Conservation (phyloP, 257 asterid species). For the Solanum tarijense region DNA sequence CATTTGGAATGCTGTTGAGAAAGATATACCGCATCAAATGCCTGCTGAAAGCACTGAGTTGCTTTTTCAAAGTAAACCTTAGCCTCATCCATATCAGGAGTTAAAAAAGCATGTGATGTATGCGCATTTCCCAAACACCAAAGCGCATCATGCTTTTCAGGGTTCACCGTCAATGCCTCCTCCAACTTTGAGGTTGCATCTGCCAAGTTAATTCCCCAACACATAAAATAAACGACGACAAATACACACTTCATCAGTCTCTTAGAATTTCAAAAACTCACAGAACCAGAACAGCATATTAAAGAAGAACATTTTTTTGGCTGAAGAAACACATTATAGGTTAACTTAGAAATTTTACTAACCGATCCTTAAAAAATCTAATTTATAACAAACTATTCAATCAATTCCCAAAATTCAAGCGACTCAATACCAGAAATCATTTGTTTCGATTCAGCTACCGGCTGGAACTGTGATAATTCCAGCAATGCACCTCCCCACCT, state of each 20-base stretch:
- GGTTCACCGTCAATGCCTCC: slow-evolving; percentile 65
- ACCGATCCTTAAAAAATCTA: background rate
- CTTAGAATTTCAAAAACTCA: background rate
- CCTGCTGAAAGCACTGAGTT: slow-evolving; percentile 50
- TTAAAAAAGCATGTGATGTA: slow-evolving; percentile 63
- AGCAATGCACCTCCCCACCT: slow-evolving; percentile 88
- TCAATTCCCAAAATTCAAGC: background rate
- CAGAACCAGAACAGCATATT: background rate
- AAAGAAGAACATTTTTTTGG: background rate
- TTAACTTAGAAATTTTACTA: background rate
- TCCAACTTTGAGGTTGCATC: slow-evolving; percentile 77
- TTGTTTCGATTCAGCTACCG: slow-evolving; percentile 56
- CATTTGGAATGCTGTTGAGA: background rate
- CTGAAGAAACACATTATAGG: background rate
- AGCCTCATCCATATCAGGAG: slow-evolving; percentile 65
- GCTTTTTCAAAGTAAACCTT: slow-evolving; percentile 52
- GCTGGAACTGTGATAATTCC: slow-evolving; percentile 79
- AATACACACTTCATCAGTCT: background rate
- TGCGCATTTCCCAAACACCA: slow-evolving; percentile 94
- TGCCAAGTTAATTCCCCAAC: slow-evolving; percentile 11
- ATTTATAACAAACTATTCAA: background rate
- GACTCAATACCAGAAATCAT: slow-evolving; percentile 56
- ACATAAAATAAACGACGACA: background rate
- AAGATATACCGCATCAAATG: slow-evolving; percentile 46
- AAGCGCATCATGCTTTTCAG: slow-evolving; percentile 58